A percentile compares a stretch with the other conserved stretches of the same genome.
Evolutionary conservation across 192 early-diverging fungal genomes (phyloP).

Genomic region (Umbelopsis sp.): DNA sequence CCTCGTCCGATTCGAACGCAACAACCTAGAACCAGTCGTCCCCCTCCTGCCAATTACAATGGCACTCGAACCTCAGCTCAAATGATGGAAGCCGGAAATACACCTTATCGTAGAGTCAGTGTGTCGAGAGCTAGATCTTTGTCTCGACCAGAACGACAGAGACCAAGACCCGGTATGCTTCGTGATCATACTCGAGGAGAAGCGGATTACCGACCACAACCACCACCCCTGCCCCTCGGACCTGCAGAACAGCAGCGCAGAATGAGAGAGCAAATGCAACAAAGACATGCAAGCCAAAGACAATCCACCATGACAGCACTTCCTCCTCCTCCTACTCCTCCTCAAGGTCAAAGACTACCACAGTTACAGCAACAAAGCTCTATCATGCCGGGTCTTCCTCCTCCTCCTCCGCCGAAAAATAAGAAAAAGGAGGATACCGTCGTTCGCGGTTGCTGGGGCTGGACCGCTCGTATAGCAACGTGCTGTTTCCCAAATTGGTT

Average conservation of each 20-base stretch:
- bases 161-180: constrained; percentile 50
- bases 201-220: constrained; percentile 22
- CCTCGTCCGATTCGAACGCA: not conserved
- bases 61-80: constrained; percentile 6
- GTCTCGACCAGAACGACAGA: constrained; percentile 51
- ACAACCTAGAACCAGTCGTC: constrained; percentile 20
- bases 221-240: constrained; percentile 29
- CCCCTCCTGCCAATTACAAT: constrained; percentile 22
- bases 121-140: constrained; percentile 43
- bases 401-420: not conserved
- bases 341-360: not conserved
- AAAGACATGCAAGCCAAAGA: constrained; percentile 4
- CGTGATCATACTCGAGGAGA: constrained; percentile 38
- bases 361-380: not conserved
- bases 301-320: not conserved
- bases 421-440: constrained; percentile 30
- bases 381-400: not conserved
- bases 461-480: constrained; percentile 42
- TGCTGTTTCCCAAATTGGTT: constrained; percentile 50
- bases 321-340: not conserved
- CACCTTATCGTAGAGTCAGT: constrained; percentile 27
- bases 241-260: constrained; percentile 8
- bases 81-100: not conserved
- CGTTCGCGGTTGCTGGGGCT: constrained; percentile 42
- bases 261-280: constrained; percentile 30